Evolutionary conservation across 2,329 filamentous ascomycete species (phyloP).

Genomic region (Monascus ruber): DNA sequence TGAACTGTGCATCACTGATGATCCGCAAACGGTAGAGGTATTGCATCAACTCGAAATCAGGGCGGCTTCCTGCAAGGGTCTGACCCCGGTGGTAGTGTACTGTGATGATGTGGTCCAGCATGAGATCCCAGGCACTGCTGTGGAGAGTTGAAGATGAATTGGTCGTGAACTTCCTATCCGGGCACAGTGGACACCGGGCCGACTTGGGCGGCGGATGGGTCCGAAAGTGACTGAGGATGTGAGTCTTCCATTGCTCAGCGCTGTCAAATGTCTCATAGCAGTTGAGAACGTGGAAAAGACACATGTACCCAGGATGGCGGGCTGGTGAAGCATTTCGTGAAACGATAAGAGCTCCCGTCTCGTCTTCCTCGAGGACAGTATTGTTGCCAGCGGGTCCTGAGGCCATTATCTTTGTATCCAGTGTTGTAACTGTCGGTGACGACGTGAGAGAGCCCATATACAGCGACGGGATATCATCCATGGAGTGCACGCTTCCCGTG

Average conservation of each 20-base stretch:
- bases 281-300: constrained; percentile 36
- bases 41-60: constrained; percentile 35
- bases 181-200: constrained; percentile 35
- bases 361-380: constrained; percentile 17
- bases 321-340: constrained; percentile 4
- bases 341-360: constrained; percentile 18
- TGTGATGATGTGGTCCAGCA: constrained; percentile 32
- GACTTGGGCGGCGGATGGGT: constrained; percentile 27
- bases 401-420: constrained; percentile 15
- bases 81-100: constrained; percentile 32
- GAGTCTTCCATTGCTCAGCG: constrained; percentile 29
- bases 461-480: constrained; percentile 18
- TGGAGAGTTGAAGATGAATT: constrained; percentile 10
- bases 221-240: constrained; percentile 36
- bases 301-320: constrained; percentile 15
- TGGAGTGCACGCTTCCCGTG: constrained; percentile 8
- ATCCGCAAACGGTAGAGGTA: constrained; percentile 33
- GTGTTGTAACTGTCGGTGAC: constrained; percentile 17
- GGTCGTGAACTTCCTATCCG: constrained; percentile 10
- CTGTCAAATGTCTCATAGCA: constrained; percentile 31
- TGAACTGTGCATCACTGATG: constrained; percentile 34
- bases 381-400: constrained; percentile 11
- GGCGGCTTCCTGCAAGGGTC: constrained; percentile 27
- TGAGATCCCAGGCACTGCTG: constrained; percentile 27
- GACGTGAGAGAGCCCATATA: constrained; percentile 20